A percentile compares a stretch with the other conserved stretches of the same genome.
phyloP scores from a whole-genome alignment of 768 basidiomycete genomes.

The Melanogaster broomeanus region DNA sequence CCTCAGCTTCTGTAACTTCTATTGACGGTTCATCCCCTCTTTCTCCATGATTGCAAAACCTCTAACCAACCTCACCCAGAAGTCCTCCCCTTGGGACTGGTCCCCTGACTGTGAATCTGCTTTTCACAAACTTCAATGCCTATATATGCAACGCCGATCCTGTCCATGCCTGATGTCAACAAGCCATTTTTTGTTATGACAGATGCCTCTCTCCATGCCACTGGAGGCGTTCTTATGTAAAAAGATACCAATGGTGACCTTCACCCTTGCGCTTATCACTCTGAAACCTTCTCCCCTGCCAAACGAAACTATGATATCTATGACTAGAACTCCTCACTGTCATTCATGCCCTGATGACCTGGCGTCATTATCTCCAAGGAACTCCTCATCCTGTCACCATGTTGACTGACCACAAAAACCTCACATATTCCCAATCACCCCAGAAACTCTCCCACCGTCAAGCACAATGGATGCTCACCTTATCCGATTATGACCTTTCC shows the following conservation, averaged over 20 bases:
- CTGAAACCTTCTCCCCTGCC: constrained; percentile 3
- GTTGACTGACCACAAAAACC: constrained; percentile 32
- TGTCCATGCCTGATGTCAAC: constrained; percentile 1
- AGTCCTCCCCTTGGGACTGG: background rate
- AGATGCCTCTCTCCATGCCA: background rate
- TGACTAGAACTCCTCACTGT: constrained; percentile 23
- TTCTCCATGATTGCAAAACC: constrained; percentile 35
- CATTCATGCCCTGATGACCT: background rate
- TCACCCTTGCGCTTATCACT: background rate
- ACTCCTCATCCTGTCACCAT: constrained; percentile 32
- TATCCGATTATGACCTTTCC: too few species aligned
- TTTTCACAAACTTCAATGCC: background rate
- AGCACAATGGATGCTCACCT: too few species aligned
- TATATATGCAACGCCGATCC: background rate
- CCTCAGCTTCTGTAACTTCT: too few species aligned
- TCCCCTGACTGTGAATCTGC: background rate
- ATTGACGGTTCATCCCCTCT: background rate
- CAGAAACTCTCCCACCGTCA: background rate
- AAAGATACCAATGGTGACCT: background rate
- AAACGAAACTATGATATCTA: constrained; percentile 52
- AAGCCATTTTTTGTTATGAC: constrained; percentile 5
- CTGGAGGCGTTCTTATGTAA: background rate
- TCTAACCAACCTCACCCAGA: background rate
- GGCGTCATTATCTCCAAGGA: constrained; percentile 36
- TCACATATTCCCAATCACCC: background rate